Evolutionary conservation across 768 basidiomycete species (phyloP).

Genomic region (Sarcomyxa edulis): DNA sequence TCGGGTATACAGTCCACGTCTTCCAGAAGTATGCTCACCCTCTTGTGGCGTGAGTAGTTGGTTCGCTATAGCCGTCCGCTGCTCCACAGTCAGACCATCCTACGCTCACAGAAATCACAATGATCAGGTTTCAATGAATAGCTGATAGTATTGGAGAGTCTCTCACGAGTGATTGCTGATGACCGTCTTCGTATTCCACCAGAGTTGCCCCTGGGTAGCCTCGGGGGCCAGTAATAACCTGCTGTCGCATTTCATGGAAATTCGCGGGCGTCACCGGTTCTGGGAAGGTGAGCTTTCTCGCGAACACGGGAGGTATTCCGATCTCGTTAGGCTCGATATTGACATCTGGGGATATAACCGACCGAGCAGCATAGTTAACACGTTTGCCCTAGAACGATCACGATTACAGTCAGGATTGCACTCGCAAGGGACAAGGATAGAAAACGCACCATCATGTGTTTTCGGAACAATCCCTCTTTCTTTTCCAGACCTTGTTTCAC

Average conservation of each 20-base stretch:
- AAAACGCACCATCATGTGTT: slow-evolving; percentile 92
- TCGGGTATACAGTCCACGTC: slow-evolving; percentile 64
- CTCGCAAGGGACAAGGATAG: slow-evolving; percentile 1
- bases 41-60: slow-evolving; percentile 91
- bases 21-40: slow-evolving; percentile 45
- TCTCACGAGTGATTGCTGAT: slow-evolving; percentile 73
- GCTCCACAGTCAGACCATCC: slow-evolving; percentile 85
- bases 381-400: slow-evolving; percentile 77
- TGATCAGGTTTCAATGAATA: too few species aligned
- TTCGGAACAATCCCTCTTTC: slow-evolving; percentile 97
- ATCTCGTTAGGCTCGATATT: slow-evolving; percentile 99
- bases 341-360: slow-evolving; percentile 99
- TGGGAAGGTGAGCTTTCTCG: slow-evolving; percentile 93
- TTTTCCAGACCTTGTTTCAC: slow-evolving; percentile 97
- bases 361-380: slow-evolving; percentile 98
- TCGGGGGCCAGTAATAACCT: slow-evolving; percentile 87
- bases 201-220: slow-evolving; percentile 90
- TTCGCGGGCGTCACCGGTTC: slow-evolving; percentile 94
- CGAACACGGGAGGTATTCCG: slow-evolving; percentile 96
- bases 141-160: slow-evolving; percentile 2
- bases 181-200: slow-evolving; percentile 94
- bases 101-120: too few species aligned
- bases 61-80: slow-evolving; percentile 92
- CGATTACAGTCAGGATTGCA: neutral
- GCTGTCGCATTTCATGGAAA: slow-evolving; percentile 79